Percentiles rank a stretch among this genome's conserved stretches.
Evolutionary conservation across 768 basidiomycete species (phyloP).

Genomic region (Suillus luteus): DNA sequence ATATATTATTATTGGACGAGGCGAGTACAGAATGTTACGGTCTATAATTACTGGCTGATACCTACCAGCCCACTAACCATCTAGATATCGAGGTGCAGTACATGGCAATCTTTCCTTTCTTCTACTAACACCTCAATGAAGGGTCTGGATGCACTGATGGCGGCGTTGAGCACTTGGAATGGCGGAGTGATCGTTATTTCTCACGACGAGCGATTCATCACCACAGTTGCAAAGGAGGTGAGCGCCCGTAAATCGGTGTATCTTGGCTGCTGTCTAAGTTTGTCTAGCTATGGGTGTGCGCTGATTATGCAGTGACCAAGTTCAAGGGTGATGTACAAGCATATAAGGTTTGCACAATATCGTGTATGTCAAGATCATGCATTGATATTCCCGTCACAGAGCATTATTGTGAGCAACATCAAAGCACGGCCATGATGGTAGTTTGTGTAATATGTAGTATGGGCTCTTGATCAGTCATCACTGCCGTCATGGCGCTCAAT

Average conservation of each 20-base stretch:
- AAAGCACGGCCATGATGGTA: slow-evolving; percentile 52
- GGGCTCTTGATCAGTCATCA: neutral
- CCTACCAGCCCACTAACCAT: slow-evolving; percentile 83
- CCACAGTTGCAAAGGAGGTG: slow-evolving; percentile 84
- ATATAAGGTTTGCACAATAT: slow-evolving; percentile 68
- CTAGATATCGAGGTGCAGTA: slow-evolving; percentile 81
- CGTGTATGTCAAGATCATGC: neutral
- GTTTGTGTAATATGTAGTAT: neutral
- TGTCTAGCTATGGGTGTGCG: slow-evolving; percentile 88
- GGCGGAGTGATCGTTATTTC: slow-evolving; percentile 93
- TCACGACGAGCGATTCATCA: slow-evolving; percentile 96
- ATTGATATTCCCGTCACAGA: slow-evolving; percentile 42
- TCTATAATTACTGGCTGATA: slow-evolving; percentile 12
- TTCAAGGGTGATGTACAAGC: slow-evolving; percentile 89
- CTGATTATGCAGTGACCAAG: slow-evolving; percentile 76
- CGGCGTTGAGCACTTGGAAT: slow-evolving; percentile 77
- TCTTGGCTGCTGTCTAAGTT: slow-evolving; percentile 16
- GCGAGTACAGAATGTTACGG: slow-evolving; percentile 41
- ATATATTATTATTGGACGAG: slow-evolving; percentile 93
- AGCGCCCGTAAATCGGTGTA: neutral
- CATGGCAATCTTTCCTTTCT: slow-evolving; percentile 11
- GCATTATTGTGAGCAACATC: slow-evolving; percentile 73
- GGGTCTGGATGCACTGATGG: slow-evolving; percentile 95
- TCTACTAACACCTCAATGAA: slow-evolving; percentile 30
- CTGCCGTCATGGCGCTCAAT: neutral